Base-by-base conservation (phyloP, 1,139 yeast genomes). In the Magnusiomyces suaveolens region DNA sequence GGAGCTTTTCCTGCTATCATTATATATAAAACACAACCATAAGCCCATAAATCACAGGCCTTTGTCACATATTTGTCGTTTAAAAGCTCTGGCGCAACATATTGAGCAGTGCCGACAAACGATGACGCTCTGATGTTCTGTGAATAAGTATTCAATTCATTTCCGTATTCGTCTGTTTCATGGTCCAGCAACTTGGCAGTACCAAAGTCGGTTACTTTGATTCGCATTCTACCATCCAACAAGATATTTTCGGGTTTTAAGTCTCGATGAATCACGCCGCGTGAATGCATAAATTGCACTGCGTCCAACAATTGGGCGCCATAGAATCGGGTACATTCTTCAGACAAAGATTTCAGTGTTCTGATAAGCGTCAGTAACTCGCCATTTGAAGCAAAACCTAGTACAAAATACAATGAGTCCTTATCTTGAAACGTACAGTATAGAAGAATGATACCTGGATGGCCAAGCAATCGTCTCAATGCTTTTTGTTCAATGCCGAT, bases 201-300 rank as follows among this genome's bases (percentile, higher is more conserved):
- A 25, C 99, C 99, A 70, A 94, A 94, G 70, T 94, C 99, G n/a
- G 98, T 92, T 54, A 94, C 80, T 68, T 89, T 89, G 57, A 92
- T 76, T 60, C 87, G 82, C 81, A 86, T 83, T 57, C 86, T 83
- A 57, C 78, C 77, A 62, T 90, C 95, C 54, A 94, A 80, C 60
- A 92, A 72, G 47, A 74, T 72, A 60, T 92, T 92, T 65, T 92
- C 99, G 0, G 99, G 99, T 70, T 92, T 92, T 61, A 92, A 76
- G 69, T 92, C 99, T 59, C 99, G 79, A 68, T 92, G 99, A 49
- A 92, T 82, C 20, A 94, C 86, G 12, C 98, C 98, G 56, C 75
- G 77, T 21, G 72, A 69, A 64, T 92, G 98, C 77, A 92, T 85
- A 68, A 81, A 90, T 60, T 78, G 80, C 14, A 92, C 82, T 0